phyloP scores from a whole-genome alignment of 2,329 filamentous ascomycete genomes.

The Ilyonectria robusta region DNA sequence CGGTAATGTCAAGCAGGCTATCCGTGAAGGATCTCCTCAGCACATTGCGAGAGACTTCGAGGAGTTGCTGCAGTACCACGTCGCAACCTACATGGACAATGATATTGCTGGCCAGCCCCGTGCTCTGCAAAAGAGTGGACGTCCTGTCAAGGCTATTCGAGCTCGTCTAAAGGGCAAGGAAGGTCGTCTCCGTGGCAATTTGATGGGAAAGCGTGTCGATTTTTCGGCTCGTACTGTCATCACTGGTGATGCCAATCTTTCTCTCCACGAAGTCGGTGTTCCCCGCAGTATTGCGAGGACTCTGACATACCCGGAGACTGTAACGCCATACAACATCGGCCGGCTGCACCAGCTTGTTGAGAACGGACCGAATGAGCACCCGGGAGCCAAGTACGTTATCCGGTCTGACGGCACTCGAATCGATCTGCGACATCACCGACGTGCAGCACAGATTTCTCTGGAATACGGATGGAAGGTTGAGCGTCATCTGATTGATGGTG shows the following conservation, averaged over 20 bases:
- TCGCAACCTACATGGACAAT: conserved; percentile 99
- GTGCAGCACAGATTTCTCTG: conserved; percentile 86
- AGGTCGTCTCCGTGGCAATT: conserved; percentile 94
- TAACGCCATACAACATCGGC: conserved; percentile 97
- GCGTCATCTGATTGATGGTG: conserved; percentile 93
- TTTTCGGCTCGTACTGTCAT: conserved; percentile 99
- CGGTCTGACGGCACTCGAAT: conserved; percentile 94
- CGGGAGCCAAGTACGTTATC: conserved; percentile 96
- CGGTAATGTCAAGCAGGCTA: conserved; percentile 91
- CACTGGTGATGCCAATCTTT: conserved; percentile 97
- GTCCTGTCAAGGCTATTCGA: conserved; percentile 96
- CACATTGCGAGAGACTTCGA: conserved; percentile 95
- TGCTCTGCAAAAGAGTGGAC: conserved; percentile 95
- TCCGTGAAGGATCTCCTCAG: conserved; percentile 90
- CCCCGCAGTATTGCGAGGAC: conserved; percentile 93
- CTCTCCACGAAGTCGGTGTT: conserved; percentile 96
- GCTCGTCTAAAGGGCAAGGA: conserved; percentile 99
- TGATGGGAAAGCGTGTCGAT: conserved; percentile 99
- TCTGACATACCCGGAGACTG: conserved; percentile 95
- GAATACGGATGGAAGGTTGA: conserved; percentile 99
- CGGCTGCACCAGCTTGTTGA: conserved; percentile 91
- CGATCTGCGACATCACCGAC: conserved; percentile 93
- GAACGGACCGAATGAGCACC: conserved; percentile 95
- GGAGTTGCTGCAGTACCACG: conserved; percentile 93
- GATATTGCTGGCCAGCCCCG: conserved; percentile 97